A percentile compares a stretch with the other conserved stretches of the same genome.
Evolutionary conservation across 768 basidiomycete genomes (phyloP).

Genomic region (Russula sp.): DNA sequence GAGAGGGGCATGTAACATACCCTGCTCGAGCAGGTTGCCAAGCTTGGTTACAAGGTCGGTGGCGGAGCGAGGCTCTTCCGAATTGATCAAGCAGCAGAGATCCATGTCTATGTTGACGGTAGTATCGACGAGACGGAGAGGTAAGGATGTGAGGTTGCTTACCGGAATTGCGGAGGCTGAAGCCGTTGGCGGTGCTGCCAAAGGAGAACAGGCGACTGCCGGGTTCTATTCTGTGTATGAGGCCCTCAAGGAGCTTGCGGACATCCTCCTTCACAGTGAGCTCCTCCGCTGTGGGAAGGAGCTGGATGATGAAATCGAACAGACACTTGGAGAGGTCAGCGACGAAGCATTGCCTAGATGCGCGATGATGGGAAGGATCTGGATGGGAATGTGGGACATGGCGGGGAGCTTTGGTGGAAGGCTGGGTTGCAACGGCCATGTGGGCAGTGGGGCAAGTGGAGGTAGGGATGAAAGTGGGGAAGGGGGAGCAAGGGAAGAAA

Average conservation of each 20-base stretch:
- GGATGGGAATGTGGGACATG: conserved; percentile 15
- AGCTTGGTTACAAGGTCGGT: conserved; percentile 91
- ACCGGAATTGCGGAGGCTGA: conserved; percentile 96
- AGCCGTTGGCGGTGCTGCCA: conserved; percentile 95
- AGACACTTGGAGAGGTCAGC: conserved; percentile 83
- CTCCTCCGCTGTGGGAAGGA: conserved; percentile 85
- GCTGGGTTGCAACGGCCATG: conserved; percentile 21
- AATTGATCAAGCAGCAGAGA: conserved; percentile 92
- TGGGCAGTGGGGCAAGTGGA: background rate
- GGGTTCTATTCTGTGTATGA: conserved; percentile 93
- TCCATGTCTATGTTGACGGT: conserved; percentile 76
- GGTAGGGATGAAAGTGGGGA: background rate
- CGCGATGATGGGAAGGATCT: conserved; percentile 25
- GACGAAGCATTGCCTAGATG: conserved; percentile 58
- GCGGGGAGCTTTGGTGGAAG: conserved; percentile 11
- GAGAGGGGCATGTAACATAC: conserved; percentile 40
- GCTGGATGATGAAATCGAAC: conserved; percentile 90
- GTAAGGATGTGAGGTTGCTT: conserved; percentile 6
- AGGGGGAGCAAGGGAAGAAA: background rate
- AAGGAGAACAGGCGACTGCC: conserved; percentile 87
- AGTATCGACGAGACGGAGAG: background rate
- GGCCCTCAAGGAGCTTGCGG: conserved; percentile 86
- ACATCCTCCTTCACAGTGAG: conserved; percentile 95
- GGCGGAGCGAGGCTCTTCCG: conserved; percentile 69
- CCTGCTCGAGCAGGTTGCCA: conserved; percentile 87